Base-by-base conservation (phyloP, 768 basidiomycete genomes). In the Tricholoma matsutake region DNA sequence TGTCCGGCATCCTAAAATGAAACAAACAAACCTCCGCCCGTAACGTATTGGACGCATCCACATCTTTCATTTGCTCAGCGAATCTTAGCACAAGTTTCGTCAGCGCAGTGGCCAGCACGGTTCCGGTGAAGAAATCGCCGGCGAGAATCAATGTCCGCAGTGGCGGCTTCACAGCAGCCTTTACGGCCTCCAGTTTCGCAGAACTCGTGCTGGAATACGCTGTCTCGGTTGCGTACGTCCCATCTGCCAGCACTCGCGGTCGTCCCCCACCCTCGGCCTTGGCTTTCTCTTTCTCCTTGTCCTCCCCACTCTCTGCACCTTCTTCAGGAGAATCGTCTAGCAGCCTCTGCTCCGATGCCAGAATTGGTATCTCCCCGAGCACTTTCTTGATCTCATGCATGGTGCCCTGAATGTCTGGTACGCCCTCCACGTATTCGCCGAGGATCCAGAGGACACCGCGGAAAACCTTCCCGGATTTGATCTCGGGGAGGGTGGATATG, bases 141-240 rank as follows among this genome's bases (percentile, higher is more conserved):
- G 91, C 92, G 43, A 98, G 83, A 49, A 99, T 85, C 51, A 98
- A 77, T 4, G 93, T 84, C 71, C 97, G 79, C 54, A 98, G 75
- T 20, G 97, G 96, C 0, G 97, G 96, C 73, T 97, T 98, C 4
- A 86, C 76, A 32, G 93, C 91, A 37, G 91, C 83, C 73, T 94
- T 94, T 63, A 91, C 91, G 39, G 89, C 87, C 66, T 96, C 93
- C 57, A 91, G 73, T 61, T 82, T 81, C 5, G 87, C 87, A 35
- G 83, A 75, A 34, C 77, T 78, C n/a, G 81, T 73, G 56, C 82
- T 83, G 25, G 84, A 86, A 76, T 88, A 98, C 11, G 92, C 93
- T 1, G 93, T 93, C 78, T 98, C 97, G 5, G 96, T 98, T 0
- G 96, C 97, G 71, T 99, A 98, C 2, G 96, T 98, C 8, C 97